phyloP scores from a whole-genome alignment of 257 asterid genomes.

The Nicotiana sylvestris region DNA sequence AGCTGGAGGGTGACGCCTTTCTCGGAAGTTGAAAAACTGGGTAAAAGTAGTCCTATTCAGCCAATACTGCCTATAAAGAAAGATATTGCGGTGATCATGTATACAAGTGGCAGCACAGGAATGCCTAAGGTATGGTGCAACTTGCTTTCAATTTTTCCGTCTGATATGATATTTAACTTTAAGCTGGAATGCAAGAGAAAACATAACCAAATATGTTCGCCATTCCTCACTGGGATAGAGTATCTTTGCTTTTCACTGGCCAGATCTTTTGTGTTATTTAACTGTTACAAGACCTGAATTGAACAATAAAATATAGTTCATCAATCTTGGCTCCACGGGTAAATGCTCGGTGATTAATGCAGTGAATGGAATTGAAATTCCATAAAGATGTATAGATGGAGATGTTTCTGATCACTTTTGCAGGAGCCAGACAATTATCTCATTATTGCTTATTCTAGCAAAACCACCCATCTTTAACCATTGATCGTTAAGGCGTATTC shows the following conservation, averaged over 20 bases:
- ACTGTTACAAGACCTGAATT: background rate
- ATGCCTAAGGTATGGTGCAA: conserved; percentile 67
- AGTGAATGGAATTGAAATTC: background rate
- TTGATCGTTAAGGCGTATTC: background rate
- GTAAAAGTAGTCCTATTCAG: conserved; percentile 43
- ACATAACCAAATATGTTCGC: background rate
- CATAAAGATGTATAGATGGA: background rate
- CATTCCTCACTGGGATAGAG: background rate
- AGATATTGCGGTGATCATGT: conserved; percentile 88
- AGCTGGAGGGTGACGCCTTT: conserved; percentile 55
- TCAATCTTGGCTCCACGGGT: background rate
- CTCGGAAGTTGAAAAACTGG: conserved; percentile 69
- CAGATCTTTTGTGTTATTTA: background rate
- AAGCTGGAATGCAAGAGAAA: background rate
- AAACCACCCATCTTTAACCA: background rate
- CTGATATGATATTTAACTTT: background rate
- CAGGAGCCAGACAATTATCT: background rate
- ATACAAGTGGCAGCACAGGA: conserved; percentile 96
- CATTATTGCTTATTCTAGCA: background rate
- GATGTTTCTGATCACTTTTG: background rate
- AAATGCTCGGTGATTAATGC: background rate
- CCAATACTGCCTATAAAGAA: conserved; percentile 64
- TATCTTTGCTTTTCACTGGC: background rate
- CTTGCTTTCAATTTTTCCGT: background rate
- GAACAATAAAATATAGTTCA: background rate